Base-by-base conservation (phyloP, 2,329 filamentous ascomycete species). In the Fusarium chaquense region DNA sequence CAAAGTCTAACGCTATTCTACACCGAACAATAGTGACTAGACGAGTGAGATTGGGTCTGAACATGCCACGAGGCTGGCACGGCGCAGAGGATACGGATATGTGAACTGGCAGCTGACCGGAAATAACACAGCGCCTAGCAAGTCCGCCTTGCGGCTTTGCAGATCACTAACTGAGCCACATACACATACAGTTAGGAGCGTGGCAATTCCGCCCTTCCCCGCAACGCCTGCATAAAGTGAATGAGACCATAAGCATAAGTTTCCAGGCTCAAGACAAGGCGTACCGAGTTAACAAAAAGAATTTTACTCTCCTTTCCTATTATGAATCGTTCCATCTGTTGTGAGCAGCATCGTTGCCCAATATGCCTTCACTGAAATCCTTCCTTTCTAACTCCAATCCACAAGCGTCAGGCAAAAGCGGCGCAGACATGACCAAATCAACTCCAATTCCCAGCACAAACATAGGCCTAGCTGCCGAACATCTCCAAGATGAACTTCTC, bases 401-500 rank as follows among this genome's bases (percentile, higher is more conserved):
- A 3, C 40, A 35, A 5, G 64, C 62, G 4, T 55, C 45, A n/a
- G 22, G n/a, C 6, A 61, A 28, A 7, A 46, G 30, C 9, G 26
- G 45, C 9, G 43, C 38, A 0, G 47, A 68, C 13, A 50, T 64
- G 30, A 67, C 58, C 22, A 18, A 59, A 20, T 53, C 65, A 8
- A 43, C 54, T 9, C 44, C n/a, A 26, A 58, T 67, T n/a, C 44
- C 53, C 12, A 62, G 45, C 20, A 49, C 22, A 3, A 44, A 24
- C 15, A 36, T 68, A 12, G 63, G 65, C 15, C 50, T 50, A 15
- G 65, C 65, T 1, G 35, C 24, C 0, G 30, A 45, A 10, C 50
- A 50, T 28, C 63, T 68, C 7, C n/a, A 67, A 16, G 15, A 49
- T 30, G 58, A 70, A n/a, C 20, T 70, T 4, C 20, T 60, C 0